phyloP scores from a whole-genome alignment of 2,329 filamentous ascomycete species.

The Metarhizium album region DNA sequence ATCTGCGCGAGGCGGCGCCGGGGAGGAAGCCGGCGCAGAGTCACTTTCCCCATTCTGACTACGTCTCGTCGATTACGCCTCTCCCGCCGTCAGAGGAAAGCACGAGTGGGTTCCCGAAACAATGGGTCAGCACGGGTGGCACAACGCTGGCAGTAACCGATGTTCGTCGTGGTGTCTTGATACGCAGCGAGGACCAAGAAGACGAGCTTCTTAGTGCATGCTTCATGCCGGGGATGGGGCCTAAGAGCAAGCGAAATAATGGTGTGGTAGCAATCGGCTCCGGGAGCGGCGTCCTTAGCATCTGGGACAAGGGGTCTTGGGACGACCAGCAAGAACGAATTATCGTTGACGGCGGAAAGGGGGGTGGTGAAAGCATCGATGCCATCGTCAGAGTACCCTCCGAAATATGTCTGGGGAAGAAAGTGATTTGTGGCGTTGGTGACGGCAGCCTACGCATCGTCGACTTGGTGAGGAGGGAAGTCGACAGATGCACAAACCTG shows the following conservation, averaged over 20 bases:
- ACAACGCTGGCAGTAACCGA: slow-evolving; percentile 88
- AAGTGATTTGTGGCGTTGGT: slow-evolving; percentile 69
- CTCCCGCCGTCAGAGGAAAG: slow-evolving; percentile 70
- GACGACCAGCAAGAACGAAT: slow-evolving; percentile 90
- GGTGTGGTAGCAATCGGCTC: slow-evolving; percentile 69
- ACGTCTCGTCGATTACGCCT: slow-evolving; percentile 78
- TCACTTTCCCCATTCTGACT: slow-evolving; percentile 82
- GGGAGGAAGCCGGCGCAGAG: slow-evolving; percentile 61
- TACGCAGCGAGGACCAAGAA: slow-evolving; percentile 88
- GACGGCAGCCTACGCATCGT: slow-evolving; percentile 73
- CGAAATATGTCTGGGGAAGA: slow-evolving; percentile 57
- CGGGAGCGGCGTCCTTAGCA: slow-evolving; percentile 69
- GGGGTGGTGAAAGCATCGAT: slow-evolving; percentile 69
- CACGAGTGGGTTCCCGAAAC: slow-evolving; percentile 82
- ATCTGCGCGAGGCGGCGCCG: slow-evolving; percentile 56
- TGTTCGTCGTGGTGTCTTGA: slow-evolving; percentile 72
- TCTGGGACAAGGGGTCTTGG: slow-evolving; percentile 94
- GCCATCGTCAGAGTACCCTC: slow-evolving; percentile 63
- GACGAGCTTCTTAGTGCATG: slow-evolving; percentile 79
- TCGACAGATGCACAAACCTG: slow-evolving; percentile 49
- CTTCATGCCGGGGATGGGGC: slow-evolving; percentile 67
- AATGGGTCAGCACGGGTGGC: slow-evolving; percentile 89
- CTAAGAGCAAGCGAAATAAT: slow-evolving; percentile 53
- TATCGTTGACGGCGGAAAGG: slow-evolving; percentile 53
- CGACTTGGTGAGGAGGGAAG: slow-evolving; percentile 61